Conservation (phyloP, 2,329 filamentous ascomycete genomes). For the Penicillium sp. region DNA sequence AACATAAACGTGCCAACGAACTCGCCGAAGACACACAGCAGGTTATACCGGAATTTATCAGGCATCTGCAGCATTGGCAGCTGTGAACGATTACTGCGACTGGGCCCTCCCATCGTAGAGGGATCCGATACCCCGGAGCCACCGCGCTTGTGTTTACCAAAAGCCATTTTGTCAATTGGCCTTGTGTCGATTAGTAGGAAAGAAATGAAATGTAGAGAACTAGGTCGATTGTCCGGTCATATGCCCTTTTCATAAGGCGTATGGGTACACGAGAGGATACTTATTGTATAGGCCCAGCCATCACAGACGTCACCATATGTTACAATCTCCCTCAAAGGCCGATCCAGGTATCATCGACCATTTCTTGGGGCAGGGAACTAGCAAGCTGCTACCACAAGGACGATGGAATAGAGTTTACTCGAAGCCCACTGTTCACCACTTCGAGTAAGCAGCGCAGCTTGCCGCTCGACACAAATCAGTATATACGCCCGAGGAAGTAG, state of each 20-base stretch:
- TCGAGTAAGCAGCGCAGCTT: not conserved
- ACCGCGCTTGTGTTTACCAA: slow-evolving; percentile 9
- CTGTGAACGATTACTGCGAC: slow-evolving; percentile 11
- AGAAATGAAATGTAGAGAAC: not conserved
- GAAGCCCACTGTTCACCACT: not conserved
- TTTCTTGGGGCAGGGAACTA: not conserved
- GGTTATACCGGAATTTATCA: slow-evolving; percentile 42
- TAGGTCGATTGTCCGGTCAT: too few species aligned
- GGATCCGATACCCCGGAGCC: not conserved
- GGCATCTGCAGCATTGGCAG: slow-evolving; percentile 37
- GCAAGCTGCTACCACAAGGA: not conserved
- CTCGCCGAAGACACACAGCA: slow-evolving; percentile 50
- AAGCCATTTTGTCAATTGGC: slow-evolving; percentile 4
- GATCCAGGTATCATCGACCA: slow-evolving; percentile 15
- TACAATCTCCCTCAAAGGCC: not conserved
- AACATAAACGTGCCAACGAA: slow-evolving; percentile 54
- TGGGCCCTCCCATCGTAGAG: slow-evolving; percentile 9
- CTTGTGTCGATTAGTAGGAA: not conserved
- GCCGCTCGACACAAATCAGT: not conserved
- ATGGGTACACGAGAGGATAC: not conserved
- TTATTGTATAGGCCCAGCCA: not conserved
- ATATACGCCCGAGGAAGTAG: not conserved
- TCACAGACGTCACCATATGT: slow-evolving; percentile 17
- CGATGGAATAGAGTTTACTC: not conserved
- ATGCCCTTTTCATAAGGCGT: too few species aligned